Percentiles rank a stretch among this genome's conserved stretches.
Evolutionary conservation across 1,284 basidiomycete species (phyloP).

Genomic region (Moniliella sp.): DNA sequence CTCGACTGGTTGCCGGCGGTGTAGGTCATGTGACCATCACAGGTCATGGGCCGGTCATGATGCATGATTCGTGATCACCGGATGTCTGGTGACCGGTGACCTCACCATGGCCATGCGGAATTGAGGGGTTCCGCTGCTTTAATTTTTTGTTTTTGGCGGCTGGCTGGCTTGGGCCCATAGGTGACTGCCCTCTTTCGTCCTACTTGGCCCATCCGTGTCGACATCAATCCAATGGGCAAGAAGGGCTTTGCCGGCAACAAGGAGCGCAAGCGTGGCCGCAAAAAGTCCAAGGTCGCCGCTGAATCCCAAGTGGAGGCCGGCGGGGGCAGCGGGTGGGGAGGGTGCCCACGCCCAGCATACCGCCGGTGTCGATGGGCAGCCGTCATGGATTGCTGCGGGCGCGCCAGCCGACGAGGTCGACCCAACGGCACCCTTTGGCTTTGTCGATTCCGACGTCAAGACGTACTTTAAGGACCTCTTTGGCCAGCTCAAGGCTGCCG

Average conservation of each 20-base stretch:
- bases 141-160: no score
- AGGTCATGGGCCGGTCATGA: no score
- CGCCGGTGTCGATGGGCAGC: neutral
- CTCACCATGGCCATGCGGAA: no score
- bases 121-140: no score
- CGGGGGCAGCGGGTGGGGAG: neutral
- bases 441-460: constrained; percentile 22
- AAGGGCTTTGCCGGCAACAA: constrained; percentile 3
- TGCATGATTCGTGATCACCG: no score
- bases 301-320: neutral
- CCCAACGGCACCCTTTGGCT: constrained; percentile 19
- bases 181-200: no score
- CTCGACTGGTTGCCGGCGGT: no score
- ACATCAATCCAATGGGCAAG: no score
- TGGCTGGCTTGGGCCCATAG: no score
- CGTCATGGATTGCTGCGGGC: neutral
- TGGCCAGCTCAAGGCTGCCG: constrained; percentile 8
- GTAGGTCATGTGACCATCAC: no score
- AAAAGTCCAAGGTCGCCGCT: constrained; percentile 6
- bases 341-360: neutral
- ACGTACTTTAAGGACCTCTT: constrained; percentile 13
- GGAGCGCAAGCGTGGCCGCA: constrained; percentile 12
- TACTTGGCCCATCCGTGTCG: no score
- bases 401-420: constrained; percentile 9
- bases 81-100: no score